Percentiles rank a stretch among this genome's conserved stretches.
These are phyloP conservation scores for Vanderwaltozyma yarrowii DNA, from an alignment of 805 yeast species.

Conservation along the genomic window DNA sequence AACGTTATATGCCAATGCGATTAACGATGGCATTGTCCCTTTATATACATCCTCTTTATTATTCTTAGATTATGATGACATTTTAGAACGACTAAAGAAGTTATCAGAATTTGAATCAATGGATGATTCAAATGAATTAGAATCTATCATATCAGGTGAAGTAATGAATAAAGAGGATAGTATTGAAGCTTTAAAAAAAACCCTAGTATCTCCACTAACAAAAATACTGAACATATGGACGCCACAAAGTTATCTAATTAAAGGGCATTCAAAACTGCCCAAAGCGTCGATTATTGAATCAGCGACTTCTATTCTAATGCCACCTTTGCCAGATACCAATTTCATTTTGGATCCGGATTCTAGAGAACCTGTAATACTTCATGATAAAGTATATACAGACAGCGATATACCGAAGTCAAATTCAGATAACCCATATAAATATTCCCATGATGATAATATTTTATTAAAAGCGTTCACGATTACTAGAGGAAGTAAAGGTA, in stretches of 20 bases:
- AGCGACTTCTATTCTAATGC: slow-evolving; percentile 54
- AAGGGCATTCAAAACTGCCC: slow-evolving; percentile 34
- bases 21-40: slow-evolving; percentile 78
- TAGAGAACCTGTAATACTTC: slow-evolving; percentile 50
- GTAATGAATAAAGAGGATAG: background rate
- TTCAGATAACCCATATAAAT: slow-evolving; percentile 7
- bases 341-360: slow-evolving; percentile 54
- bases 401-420: slow-evolving; percentile 35
- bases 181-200: slow-evolving; percentile 14
- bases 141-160: background rate
- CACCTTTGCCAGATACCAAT: slow-evolving; percentile 56
- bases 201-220: slow-evolving; percentile 34
- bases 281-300: slow-evolving; percentile 61
- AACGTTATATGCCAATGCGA: slow-evolving; percentile 64
- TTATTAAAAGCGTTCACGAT: slow-evolving; percentile 28
- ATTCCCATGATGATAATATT: slow-evolving; percentile 16
- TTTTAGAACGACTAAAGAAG: slow-evolving; percentile 21
- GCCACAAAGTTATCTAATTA: slow-evolving; percentile 11
- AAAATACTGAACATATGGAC: slow-evolving; percentile 37
- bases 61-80: slow-evolving; percentile 55
- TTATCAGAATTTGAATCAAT: slow-evolving; percentile 4
- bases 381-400: slow-evolving; percentile 53
- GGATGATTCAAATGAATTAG: background rate
- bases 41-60: slow-evolving; percentile 60
- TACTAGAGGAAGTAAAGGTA: slow-evolving; percentile 44